A percentile compares a stretch with the other conserved stretches of the same genome.
Conservation (phyloP, 306 rosid species). For the Carpinus fangiana region DNA sequence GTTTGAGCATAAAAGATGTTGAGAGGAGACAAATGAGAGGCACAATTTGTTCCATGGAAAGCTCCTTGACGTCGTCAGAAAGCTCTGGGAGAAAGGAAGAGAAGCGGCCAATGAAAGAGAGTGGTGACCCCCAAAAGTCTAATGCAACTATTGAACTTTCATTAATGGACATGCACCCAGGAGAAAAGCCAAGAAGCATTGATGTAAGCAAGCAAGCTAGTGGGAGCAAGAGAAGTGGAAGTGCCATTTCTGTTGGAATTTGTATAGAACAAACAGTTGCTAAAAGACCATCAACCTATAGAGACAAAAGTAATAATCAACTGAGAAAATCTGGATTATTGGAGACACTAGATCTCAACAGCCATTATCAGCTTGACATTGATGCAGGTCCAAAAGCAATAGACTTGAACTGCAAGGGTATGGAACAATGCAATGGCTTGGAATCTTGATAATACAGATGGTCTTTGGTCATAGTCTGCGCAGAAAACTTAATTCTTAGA, state of each 20-base stretch:
- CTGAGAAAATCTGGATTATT: conserved; percentile 38
- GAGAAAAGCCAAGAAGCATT: conserved; percentile 32
- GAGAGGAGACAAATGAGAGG: conserved; percentile 57
- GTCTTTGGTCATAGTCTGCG: conserved; percentile 26
- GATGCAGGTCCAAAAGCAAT: conserved; percentile 51
- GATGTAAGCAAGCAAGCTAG: conserved; percentile 25
- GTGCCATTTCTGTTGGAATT: conserved; percentile 42
- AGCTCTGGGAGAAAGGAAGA: conserved; percentile 63
- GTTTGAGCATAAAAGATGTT: conserved; percentile 28
- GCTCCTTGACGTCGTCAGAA: conserved; percentile 84
- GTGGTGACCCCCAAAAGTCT: conserved; percentile 28
- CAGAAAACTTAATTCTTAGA: conserved; percentile 31
- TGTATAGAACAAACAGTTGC: conserved; percentile 49
- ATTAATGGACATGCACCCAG: conserved; percentile 37
- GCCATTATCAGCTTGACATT: conserved; percentile 55
- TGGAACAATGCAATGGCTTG: conserved; percentile 18
- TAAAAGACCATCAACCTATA: conserved; percentile 38
- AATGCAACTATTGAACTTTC: conserved; percentile 44
- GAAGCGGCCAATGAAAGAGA: conserved; percentile 34
- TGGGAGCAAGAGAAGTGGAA: conserved; percentile 64
- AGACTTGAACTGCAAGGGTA: conserved; percentile 59
- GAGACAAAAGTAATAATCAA: conserved; percentile 31
- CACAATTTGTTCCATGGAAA: conserved; percentile 70
- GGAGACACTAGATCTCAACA: conserved; percentile 65
- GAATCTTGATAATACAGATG: conserved; percentile 34